A percentile compares a stretch with the other conserved stretches of the same genome.
These are phyloP conservation scores for Rubus parviflorus DNA, from an alignment of 306 rosid genomes.

Conservation along the genomic window DNA sequence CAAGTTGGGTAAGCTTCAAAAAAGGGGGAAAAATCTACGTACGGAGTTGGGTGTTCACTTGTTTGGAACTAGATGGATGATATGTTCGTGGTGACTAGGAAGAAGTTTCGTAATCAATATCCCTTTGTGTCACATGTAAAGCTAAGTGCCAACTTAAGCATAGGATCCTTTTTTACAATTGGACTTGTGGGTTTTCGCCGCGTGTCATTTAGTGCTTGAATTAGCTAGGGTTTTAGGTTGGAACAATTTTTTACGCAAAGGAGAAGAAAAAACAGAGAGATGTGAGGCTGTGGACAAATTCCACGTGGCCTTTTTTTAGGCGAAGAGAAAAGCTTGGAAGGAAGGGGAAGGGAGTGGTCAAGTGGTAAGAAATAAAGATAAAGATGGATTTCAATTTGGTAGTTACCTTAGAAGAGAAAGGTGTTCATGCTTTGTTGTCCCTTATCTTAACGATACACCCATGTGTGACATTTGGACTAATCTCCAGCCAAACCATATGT, in stretches of 20 bases:
- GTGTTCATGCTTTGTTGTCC: background rate
- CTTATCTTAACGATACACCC: background rate
- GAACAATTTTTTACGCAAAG: slow-evolving; percentile 32
- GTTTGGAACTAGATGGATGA: background rate
- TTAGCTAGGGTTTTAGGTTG: background rate
- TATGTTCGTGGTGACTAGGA: background rate
- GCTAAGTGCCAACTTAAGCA: background rate
- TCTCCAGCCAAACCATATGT: background rate
- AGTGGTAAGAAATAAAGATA: background rate
- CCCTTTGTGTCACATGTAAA: background rate
- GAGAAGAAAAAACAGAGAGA: slow-evolving; percentile 23
- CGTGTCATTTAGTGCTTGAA: background rate
- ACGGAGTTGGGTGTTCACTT: background rate
- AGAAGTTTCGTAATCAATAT: slow-evolving; percentile 2
- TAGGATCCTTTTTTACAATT: background rate
- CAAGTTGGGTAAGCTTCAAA: background rate
- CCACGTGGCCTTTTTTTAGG: background rate
- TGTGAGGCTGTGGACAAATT: slow-evolving; percentile 34
- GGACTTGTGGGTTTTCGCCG: background rate
- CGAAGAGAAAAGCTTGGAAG: background rate
- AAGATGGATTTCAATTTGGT: slow-evolving; percentile 1
- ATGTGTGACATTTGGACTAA: background rate
- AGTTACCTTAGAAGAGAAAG: background rate
- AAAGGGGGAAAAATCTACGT: background rate
- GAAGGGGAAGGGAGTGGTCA: background rate